Conservation (phyloP, 805 yeast genomes). For the Cyberlindnera misumaiensis region DNA sequence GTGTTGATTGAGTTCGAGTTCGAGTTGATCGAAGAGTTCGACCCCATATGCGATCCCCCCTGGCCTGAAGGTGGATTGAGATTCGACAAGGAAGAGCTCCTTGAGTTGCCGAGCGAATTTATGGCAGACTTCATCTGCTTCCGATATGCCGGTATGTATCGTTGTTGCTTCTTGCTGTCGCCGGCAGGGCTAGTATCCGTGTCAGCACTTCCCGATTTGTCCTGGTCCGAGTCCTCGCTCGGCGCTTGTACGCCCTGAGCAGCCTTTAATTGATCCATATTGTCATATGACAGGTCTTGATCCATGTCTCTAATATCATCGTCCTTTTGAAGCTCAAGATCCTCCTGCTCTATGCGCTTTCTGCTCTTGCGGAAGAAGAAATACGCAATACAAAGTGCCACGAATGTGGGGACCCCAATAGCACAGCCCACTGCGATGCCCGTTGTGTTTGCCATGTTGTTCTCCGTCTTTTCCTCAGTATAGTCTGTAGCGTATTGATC, state of each 20-base stretch:
- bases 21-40: conserved; percentile 20
- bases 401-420: conserved; percentile 42
- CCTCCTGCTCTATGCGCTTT: conserved; percentile 32
- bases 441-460: conserved; percentile 11
- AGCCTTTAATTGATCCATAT: conserved; percentile 21
- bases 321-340: conserved; percentile 24
- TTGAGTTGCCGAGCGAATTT: conserved; percentile 17
- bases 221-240: not conserved
- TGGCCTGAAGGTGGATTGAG: conserved; percentile 2
- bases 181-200: not conserved
- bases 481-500: no score
- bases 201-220: conserved; percentile 3
- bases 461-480: no score
- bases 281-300: conserved; percentile 28
- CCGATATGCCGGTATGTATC: conserved; percentile 33
- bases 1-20: conserved; percentile 15
- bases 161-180: conserved; percentile 6
- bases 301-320: conserved; percentile 30
- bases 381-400: conserved; percentile 30
- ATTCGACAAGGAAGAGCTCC: conserved; percentile 18
- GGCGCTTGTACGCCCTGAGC: no score
- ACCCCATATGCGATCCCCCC: conserved; percentile 5
- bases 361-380: conserved; percentile 34
- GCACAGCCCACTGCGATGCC: conserved; percentile 45
- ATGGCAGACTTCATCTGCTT: conserved; percentile 25